These are phyloP conservation scores for Pseudocohnilembus persalinus DNA, from an alignment of 169 alveolate species.

Conservation along the genomic window DNA sequence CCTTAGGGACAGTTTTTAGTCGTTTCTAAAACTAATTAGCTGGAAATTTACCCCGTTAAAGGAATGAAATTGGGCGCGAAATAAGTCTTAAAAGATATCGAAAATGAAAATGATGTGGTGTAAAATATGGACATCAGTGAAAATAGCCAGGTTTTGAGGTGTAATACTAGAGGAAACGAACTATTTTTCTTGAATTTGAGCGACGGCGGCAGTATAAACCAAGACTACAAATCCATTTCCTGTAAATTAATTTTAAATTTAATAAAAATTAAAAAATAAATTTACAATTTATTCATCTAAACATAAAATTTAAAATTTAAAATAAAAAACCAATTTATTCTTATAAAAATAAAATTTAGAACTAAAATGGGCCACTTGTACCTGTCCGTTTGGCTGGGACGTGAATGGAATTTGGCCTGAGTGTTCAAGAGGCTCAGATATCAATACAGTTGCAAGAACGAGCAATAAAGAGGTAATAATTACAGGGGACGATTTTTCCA, in stretches of 20 bases:
- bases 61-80: slow-evolving; percentile 55
- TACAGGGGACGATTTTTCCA: slow-evolving; percentile 86
- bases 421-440: slow-evolving; percentile 83
- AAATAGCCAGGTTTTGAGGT: slow-evolving; percentile 63
- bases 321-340: background rate
- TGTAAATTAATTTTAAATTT: slow-evolving; percentile 63
- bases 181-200: slow-evolving; percentile 58
- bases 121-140: slow-evolving; percentile 80
- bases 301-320: too few relatives aligned
- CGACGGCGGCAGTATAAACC: background rate
- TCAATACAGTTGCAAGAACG: slow-evolving; percentile 73
- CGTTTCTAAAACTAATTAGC: slow-evolving; percentile 44
- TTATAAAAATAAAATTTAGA: slow-evolving; percentile 39
- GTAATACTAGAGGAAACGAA: slow-evolving; percentile 73
- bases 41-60: slow-evolving; percentile 52
- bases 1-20: slow-evolving; percentile 69
- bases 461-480: slow-evolving; percentile 56
- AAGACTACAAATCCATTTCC: slow-evolving; percentile 38
- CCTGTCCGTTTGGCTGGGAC: slow-evolving; percentile 77
- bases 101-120: slow-evolving; percentile 59
- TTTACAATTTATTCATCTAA: too few relatives aligned
- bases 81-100: slow-evolving; percentile 54
- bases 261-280: too few relatives aligned
- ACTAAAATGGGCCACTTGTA: slow-evolving; percentile 78
- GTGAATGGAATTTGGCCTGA: slow-evolving; percentile 89